Evolutionary conservation across 2,329 filamentous ascomycete genomes (phyloP).

Genomic region (Coniochaeta sp.): DNA sequence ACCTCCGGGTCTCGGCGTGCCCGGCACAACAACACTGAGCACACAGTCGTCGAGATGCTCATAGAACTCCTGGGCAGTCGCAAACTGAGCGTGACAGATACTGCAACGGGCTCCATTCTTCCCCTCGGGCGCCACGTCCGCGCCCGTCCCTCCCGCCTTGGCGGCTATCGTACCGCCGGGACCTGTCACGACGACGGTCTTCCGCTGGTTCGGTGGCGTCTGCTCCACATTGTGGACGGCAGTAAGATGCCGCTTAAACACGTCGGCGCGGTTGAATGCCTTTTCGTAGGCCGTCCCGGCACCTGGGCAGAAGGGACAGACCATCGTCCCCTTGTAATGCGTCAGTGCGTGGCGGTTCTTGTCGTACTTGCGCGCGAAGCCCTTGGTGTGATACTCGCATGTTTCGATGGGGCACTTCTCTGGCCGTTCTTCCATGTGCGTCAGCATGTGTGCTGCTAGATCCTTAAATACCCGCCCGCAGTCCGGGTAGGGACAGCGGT

Average conservation of each 20-base stretch:
- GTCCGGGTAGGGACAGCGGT: slow-evolving; percentile 47
- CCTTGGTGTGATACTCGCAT: slow-evolving; percentile 90
- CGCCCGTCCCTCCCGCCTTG: not conserved
- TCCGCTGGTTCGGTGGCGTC: slow-evolving; percentile 81
- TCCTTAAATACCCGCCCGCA: slow-evolving; percentile 56
- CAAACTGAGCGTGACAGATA: slow-evolving; percentile 74
- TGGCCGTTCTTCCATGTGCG: slow-evolving; percentile 85
- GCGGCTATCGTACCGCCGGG: slow-evolving; percentile 8
- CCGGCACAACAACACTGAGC: slow-evolving; percentile 49
- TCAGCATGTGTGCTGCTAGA: slow-evolving; percentile 85
- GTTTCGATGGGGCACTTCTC: slow-evolving; percentile 93
- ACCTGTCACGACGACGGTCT: slow-evolving; percentile 43
- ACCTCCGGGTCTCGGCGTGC: slow-evolving; percentile 23
- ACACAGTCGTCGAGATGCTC: slow-evolving; percentile 77
- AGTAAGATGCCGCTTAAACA: slow-evolving; percentile 93
- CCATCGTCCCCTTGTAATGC: slow-evolving; percentile 97
- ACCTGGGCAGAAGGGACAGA: slow-evolving; percentile 91
- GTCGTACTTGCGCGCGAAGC: slow-evolving; percentile 94
- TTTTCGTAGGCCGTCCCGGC: slow-evolving; percentile 84
- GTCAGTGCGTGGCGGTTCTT: slow-evolving; percentile 95
- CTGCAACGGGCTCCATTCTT: slow-evolving; percentile 70
- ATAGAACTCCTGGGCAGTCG: slow-evolving; percentile 90
- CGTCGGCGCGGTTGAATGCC: slow-evolving; percentile 91
- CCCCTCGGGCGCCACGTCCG: slow-evolving; percentile 1
- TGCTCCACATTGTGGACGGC: slow-evolving; percentile 93